Evolutionary conservation across 2,329 filamentous ascomycete species (phyloP), one percentile per base, ranked within the genome.

Genomic region (Alternaria sp.): DNA sequence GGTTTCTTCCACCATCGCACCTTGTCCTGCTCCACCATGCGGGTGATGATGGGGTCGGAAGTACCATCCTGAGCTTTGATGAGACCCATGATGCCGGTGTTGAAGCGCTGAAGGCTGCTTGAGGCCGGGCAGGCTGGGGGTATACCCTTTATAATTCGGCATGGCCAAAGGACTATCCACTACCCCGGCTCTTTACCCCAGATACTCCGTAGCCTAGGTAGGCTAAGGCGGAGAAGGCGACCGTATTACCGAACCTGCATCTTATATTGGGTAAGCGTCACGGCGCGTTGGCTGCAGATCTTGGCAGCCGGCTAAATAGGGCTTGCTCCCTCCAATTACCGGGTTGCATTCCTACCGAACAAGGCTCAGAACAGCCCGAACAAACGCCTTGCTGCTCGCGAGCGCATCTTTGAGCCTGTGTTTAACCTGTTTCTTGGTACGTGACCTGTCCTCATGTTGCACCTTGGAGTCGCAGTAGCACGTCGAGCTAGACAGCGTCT

Each of bases 1-100:
- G 59, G 66, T 59, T 81, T 81, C 69, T 74, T 78, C 66, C 79
- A 82, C 80, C 81, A 83, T 67, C 71, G 72, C 14, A 81, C 74
- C 62, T 74, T 79, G 62, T 83, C 81, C 60, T 72, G 69, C 60
- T 66, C 78, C 30, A 81, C 79, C 70, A 83, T 77, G 62, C 78
- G 77, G 48, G 80, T 81, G 68, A 83, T 72, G 59, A 82, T 73
- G 25, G 80, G 80, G 60, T 82, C 81, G 41, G 78, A 70, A 14
- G 67, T 69, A 38, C 69, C 72, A 65, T 70, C 62, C 49, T 63
- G 57, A 57, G 57, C 57, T 27, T 71, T 71, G 61, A 71, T 34
- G 62, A 75, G 59, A 46, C 59, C 71, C 73, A 76, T 75, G 60
- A 52, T 69, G 64, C 61, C 55, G 66, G 62, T 48, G 52, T 60